Conservation (phyloP, 352 stramenopile genomes). For the Peronospora belbahrii region DNA sequence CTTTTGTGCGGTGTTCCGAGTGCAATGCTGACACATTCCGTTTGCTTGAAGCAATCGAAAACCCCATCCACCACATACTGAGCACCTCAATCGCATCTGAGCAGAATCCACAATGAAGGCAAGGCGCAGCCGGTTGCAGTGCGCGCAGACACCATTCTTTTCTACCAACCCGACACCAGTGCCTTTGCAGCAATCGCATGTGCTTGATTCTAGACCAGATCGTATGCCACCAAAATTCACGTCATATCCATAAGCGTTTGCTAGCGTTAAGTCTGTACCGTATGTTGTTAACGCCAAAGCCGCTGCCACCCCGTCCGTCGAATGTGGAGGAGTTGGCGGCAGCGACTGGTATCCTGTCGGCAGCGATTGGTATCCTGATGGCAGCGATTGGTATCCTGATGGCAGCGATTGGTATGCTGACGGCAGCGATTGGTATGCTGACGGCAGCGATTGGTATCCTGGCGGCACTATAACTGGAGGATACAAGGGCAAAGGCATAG, state of each 20-base stretch:
- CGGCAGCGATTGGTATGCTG: constrained; percentile 21
- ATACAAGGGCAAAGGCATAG: constrained; percentile 26
- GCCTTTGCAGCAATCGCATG: constrained; percentile 45
- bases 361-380: constrained; percentile 19
- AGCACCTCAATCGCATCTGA: constrained; percentile 46
- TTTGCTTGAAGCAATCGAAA: constrained; percentile 41
- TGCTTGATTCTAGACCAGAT: constrained; percentile 26
- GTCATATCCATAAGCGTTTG: constrained; percentile 12
- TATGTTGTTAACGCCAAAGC: constrained; percentile 34
- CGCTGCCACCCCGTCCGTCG: constrained; percentile 10
- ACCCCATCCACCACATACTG: constrained; percentile 48
- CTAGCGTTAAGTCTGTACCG: constrained; percentile 12
- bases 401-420: constrained; percentile 21
- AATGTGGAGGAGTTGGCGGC: constrained; percentile 14
- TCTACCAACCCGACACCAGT: constrained; percentile 50
- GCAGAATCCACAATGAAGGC: constrained; percentile 66
- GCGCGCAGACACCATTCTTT: constrained; percentile 60
- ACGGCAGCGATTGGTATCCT: constrained; percentile 19
- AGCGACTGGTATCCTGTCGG: constrained; percentile 18
- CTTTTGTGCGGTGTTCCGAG: constrained; percentile 21
- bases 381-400: constrained; percentile 20
- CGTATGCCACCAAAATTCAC: constrained; percentile 11
- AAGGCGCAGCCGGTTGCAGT: constrained; percentile 61
- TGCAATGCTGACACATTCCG: constrained; percentile 50
- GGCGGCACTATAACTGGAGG: constrained; percentile 17